These are phyloP conservation scores for Salix caprea DNA, from an alignment of 345 rosid species.

Conservation along the genomic window DNA sequence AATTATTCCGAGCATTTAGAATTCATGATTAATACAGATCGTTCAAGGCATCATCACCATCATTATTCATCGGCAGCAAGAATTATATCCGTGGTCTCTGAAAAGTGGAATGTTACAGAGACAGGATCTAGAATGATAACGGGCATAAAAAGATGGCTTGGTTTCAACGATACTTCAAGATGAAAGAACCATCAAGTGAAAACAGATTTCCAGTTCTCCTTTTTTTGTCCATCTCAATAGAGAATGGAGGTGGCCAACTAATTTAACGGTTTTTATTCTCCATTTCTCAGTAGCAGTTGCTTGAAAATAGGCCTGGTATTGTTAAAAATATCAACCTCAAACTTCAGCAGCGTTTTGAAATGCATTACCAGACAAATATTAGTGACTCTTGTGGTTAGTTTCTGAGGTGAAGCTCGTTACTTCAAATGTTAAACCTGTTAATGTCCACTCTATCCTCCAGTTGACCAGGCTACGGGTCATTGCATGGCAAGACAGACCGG, in stretches of 20 bases:
- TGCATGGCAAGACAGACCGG: neutral
- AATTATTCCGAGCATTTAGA: neutral
- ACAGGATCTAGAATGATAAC: neutral
- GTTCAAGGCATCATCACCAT: constrained; percentile 4
- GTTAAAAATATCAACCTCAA: too few species aligned
- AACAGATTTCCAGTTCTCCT: neutral
- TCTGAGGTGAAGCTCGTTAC: neutral
- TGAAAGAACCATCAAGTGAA: constrained; percentile 4
- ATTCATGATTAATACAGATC: neutral
- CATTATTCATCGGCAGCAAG: neutral
- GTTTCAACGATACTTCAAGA: constrained; percentile 30
- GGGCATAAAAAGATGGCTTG: constrained; percentile 19
- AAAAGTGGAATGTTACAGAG: neutral
- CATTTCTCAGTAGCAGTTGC: neutral
- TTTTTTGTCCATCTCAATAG: neutral
- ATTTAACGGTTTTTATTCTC: constrained; percentile 1
- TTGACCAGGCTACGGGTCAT: neutral
- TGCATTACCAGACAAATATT: too few species aligned
- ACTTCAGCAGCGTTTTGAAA: too few species aligned
- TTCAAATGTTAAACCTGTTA: neutral
- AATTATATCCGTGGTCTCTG: neutral
- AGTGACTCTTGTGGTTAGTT: neutral
- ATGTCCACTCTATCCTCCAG: neutral
- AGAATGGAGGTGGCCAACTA: constrained; percentile 6
- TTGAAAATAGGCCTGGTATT: too few species aligned